Conservation (phyloP, 495 filamentous ascomycete genomes). For the Aspergillus incahuasiensis region DNA sequence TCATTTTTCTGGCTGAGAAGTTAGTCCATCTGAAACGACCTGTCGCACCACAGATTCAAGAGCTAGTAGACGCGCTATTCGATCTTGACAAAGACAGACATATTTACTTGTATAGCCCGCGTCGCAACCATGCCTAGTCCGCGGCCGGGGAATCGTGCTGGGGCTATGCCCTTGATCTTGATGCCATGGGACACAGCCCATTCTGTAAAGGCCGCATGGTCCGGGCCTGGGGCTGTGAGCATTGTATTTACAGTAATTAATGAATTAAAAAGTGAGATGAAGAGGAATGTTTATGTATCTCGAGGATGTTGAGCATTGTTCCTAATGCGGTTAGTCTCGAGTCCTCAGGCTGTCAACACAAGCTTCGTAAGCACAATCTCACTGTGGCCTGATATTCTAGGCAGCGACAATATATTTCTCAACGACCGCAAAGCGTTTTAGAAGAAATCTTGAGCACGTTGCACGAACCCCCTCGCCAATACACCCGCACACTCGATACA, state of each 20-base stretch:
- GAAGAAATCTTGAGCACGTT: too few species aligned
- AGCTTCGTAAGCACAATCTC: too few species aligned
- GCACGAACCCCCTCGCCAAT: too few species aligned
- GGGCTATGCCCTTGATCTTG: slow-evolving; percentile 51
- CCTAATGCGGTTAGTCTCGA: slow-evolving; percentile 1
- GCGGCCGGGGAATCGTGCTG: slow-evolving; percentile 52
- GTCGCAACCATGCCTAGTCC: slow-evolving; percentile 68
- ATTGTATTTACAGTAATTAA: not conserved
- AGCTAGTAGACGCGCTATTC: not conserved
- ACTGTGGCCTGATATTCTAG: too few species aligned
- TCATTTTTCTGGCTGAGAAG: slow-evolving; percentile 15
- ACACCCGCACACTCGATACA: too few species aligned
- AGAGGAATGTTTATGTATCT: not conserved
- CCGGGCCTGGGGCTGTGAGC: slow-evolving; percentile 18
- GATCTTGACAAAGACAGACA: not conserved
- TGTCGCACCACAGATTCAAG: not conserved
- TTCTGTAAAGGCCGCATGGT: slow-evolving; percentile 41
- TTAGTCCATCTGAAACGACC: not conserved
- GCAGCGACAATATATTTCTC: too few species aligned
- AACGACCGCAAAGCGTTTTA: too few species aligned
- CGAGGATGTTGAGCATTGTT: not conserved
- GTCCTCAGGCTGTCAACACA: not conserved
- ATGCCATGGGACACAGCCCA: slow-evolving; percentile 56
- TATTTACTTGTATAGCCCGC: slow-evolving; percentile 51
- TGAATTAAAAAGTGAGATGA: not conserved